These are phyloP conservation scores for Coemansia sp. DNA, from an alignment of 192 early-diverging fungal genomes.

Conservation along the genomic window DNA sequence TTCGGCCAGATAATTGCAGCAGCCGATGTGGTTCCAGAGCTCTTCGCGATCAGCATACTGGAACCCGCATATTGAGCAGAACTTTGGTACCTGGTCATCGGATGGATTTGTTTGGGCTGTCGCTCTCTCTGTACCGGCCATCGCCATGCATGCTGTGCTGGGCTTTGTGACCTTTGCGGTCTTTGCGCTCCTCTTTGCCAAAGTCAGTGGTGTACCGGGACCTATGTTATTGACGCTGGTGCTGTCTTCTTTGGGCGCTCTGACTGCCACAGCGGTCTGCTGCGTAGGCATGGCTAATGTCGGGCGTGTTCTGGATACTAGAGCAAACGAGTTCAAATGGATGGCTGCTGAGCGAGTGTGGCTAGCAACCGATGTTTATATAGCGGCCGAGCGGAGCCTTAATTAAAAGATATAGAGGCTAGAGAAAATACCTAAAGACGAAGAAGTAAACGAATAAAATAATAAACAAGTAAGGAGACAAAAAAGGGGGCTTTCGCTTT, in stretches of 20 bases:
- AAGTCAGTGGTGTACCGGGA: background rate
- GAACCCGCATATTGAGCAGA: conserved; percentile 43
- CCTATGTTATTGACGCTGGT: background rate
- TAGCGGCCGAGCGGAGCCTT: background rate
- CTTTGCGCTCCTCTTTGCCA: background rate
- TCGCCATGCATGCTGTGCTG: background rate
- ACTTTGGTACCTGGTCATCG: background rate
- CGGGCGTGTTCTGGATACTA: too few species aligned
- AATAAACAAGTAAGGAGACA: background rate
- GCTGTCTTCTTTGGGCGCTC: background rate
- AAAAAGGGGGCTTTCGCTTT: background rate
- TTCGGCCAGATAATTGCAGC: conserved; percentile 36
- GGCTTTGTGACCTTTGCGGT: background rate
- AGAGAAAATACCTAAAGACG: background rate
- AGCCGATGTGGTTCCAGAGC: conserved; percentile 47
- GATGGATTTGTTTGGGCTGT: background rate
- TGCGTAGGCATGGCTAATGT: background rate
- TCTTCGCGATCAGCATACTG: conserved; percentile 17
- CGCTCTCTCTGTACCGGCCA: background rate
- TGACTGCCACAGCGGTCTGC: background rate
- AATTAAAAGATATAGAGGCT: background rate
- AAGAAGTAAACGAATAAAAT: background rate
- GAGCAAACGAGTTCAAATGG: too few species aligned
- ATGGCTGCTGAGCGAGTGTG: too few species aligned
- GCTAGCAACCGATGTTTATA: too few species aligned